phyloP scores from a whole-genome alignment of 768 basidiomycete species.

The Rossbeevera mucosa region DNA sequence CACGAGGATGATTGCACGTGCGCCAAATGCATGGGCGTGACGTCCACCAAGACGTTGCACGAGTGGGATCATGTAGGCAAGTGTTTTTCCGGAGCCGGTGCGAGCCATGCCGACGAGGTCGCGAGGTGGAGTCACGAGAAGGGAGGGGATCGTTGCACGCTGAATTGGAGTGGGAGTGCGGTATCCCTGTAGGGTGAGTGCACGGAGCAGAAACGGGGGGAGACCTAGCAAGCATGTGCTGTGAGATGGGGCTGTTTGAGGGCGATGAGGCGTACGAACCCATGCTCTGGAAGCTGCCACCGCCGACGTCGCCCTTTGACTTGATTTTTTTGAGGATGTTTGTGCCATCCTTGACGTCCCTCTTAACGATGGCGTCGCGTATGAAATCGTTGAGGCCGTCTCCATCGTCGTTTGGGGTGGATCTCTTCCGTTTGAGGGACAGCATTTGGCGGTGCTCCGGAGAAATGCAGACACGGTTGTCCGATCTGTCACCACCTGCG shows the following conservation, averaged over 20 bases:
- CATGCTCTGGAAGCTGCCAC: constrained; percentile 96
- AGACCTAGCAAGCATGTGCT: constrained; percentile 52
- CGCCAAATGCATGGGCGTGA: constrained; percentile 76
- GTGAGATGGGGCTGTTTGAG: background rate
- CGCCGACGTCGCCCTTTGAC: constrained; percentile 78
- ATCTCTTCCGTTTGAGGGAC: constrained; percentile 30
- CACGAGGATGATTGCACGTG: constrained; percentile 82
- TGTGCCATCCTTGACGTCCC: constrained; percentile 67
- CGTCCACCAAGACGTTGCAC: constrained; percentile 79
- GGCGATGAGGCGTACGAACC: constrained; percentile 44
- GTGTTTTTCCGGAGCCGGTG: constrained; percentile 95
- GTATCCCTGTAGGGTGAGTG: constrained; percentile 88
- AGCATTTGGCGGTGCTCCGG: constrained; percentile 30
- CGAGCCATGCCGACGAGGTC: constrained; percentile 98
- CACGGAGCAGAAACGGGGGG: constrained; percentile 75
- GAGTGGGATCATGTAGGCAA: constrained; percentile 93
- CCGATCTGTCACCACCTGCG: constrained; percentile 4
- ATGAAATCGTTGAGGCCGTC: constrained; percentile 47
- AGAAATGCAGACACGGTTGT: too few relatives aligned
- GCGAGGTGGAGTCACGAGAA: constrained; percentile 77
- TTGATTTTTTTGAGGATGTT: constrained; percentile 74
- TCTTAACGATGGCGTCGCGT: background rate
- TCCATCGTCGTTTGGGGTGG: constrained; percentile 6
- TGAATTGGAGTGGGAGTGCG: constrained; percentile 96
- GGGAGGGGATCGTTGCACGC: constrained; percentile 78